Evolutionary conservation across 2,329 filamentous ascomycete species (phyloP), one percentile per base, ranked within the genome.

Genomic region (Pseudogymnoascus sp.): DNA sequence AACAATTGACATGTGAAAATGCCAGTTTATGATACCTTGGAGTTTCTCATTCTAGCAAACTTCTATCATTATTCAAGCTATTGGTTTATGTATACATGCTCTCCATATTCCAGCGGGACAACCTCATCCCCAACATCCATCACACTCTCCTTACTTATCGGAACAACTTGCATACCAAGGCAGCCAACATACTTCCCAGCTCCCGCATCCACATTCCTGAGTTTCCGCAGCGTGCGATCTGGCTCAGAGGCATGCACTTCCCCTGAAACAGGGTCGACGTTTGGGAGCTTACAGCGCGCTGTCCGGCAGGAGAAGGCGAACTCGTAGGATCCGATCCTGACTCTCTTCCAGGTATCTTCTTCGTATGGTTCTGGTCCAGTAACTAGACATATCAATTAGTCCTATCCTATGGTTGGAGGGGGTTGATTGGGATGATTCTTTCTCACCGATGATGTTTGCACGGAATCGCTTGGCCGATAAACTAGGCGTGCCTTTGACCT

Each of bases 261-360:
- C 11, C 70, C 72, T 1, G 69, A 72, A n/a, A 64, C 60, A 61
- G 82, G 87, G 71, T 90, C 81, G 1, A 90, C 85, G 68, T 91
- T 91, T 18, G 88, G 88, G 68, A 91, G 73, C 68, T 86, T 89
- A 75, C 89, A 91, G 62, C 88, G 81, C 0, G 86, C 84, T 0
- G 87, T 89, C 31, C 87, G 83, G 69, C 86, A 88, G 0, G 85
- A 83, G 16, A 86, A 79, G 65, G 83, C 78, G 66, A 86, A 84
- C 5, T 85, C 78, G 63, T 81, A 83, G 12, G 78, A 77, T 1
- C 74, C 75, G 5, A 78, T 78, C 6, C 78, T 81, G 68, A 90
- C 79, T 28, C 76, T 78, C 66, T 84, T 86, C 89, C 89, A 92
- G 7, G 77, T 78, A 62, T 92, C 89, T 73, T 93, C 89, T 16